phyloP scores from a whole-genome alignment of 1,284 basidiomycete genomes.

The Takashimella koratensis region DNA sequence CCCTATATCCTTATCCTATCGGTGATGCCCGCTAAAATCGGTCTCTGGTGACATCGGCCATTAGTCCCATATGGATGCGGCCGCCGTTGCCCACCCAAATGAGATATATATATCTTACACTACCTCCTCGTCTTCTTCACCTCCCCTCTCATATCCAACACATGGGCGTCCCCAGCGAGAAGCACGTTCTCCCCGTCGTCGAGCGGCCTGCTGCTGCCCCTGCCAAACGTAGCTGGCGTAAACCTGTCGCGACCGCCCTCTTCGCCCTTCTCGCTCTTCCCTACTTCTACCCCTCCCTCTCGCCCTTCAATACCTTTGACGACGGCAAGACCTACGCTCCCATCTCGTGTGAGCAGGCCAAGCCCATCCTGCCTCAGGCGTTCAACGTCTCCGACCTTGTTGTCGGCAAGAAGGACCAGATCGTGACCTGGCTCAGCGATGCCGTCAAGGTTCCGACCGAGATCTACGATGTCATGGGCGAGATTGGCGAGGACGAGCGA shows the following conservation, averaged over 20 bases:
- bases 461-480: conserved; percentile 47
- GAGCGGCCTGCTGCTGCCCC: neutral
- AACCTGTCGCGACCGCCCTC: conserved; percentile 3
- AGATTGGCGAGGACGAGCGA: conserved; percentile 43
- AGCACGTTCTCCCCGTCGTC: conserved; percentile 1
- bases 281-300: conserved; percentile 1
- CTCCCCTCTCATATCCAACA: neutral
- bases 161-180: conserved; percentile 1
- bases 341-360: conserved; percentile 23
- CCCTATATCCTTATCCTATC: too few species aligned
- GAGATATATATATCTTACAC: too few species aligned
- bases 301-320: neutral
- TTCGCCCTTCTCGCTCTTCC: conserved; percentile 1
- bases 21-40: too few species aligned
- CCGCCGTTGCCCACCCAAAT: too few species aligned
- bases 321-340: neutral
- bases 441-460: conserved; percentile 47
- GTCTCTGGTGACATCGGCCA: too few species aligned
- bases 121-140: neutral
- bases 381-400: conserved; percentile 23
- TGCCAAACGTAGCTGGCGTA: neutral
- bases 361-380: conserved; percentile 18
- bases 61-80: too few species aligned
- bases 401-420: conserved; percentile 27
- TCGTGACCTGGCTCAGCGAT: conserved; percentile 35